Evolutionary conservation across 495 filamentous ascomycete genomes (phyloP), one percentile per base, ranked within the genome.

Genomic region (Lichina pygmaea): DNA sequence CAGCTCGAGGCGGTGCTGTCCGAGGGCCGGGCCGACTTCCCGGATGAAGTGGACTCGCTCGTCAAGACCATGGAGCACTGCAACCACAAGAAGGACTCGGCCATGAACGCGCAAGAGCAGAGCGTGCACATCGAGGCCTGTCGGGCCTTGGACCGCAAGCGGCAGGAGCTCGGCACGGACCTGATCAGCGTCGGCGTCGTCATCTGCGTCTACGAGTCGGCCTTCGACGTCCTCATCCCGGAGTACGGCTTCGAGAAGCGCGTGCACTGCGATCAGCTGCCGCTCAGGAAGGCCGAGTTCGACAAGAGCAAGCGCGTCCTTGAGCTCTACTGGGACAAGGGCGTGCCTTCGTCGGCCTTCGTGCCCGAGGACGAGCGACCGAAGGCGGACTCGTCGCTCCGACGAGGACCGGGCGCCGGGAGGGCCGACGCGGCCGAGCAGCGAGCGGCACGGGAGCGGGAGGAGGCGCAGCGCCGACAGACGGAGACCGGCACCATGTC

Each of bases 261-360:
- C 50, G 89, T 97, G 45, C 89, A 97, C 60, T 97, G 89, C 56
- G 89, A 97, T 57, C 89, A 95, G 65, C 68, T 97, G 51, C 89
- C 89, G 11, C 64, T 97, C 50, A 93, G 94, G 72, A 97, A 97
- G 67, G 89, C 89, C 15, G 89, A 97, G 58, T 97, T 84, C 59
- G 75, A 92, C 57, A 97, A 94, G 69, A 81, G 86, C 53, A 77
- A 82, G 59, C 74, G 89, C 47, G 71, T 94, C 32, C 65, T 97
- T 43, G 89, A 97, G 60, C 70, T 97, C 6, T 95, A 93, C 65
- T 97, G 89, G 89, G 89, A 97, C 73, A 97, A 95, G 70, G 89
- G 89, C 46, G 82, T 94, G 30, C 85, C 86, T 24, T 94, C 86
- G 17, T 93, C 85, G 30, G 81, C 85, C 11, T 97, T 93, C 52